Base-by-base conservation (phyloP, 2,329 filamentous ascomycete genomes). In the Alternaria conjuncta region DNA sequence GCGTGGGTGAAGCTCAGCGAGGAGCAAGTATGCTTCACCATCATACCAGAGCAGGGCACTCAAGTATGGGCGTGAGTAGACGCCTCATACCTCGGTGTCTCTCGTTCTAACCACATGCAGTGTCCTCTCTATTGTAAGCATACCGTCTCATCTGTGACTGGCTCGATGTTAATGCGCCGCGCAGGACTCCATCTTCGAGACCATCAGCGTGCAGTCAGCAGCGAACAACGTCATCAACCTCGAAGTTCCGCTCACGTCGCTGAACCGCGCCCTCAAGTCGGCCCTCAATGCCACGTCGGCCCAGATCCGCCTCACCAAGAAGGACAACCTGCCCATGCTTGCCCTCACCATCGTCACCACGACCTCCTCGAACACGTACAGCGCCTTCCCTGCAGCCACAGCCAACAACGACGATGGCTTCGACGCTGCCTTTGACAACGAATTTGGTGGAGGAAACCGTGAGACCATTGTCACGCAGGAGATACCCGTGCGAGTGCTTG, bases 391-490 rank as follows among this genome's bases (percentile, higher is more conserved):
- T 18, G 76, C 79, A 2, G 55, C 70, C 8, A 60, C 66, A 8
- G 61, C 68, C 10, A 70, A 67, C 59, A 72, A 72, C 56, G 69
- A 75, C 15, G 72, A 77, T 47, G 72, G 63, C n/a, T 72, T 70
- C 47, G 73, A 75, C 44, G 62, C 71, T 9, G 56, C 70, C 6
- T 70, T 76, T 60, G 67, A 76, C 62, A 65, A 72, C 45, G 55
- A 71, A 1, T 69, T 74, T 23, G 71, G 70, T 18, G 69, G 87
- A 77, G 70, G 85, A 46, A 92, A 95, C 74, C 90, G 93, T 71
- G 94, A 97, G 79, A 97, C 96, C 66, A 87, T 96, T 71, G 92
- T 99, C 74, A 97, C 94, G 1, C 96, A 99, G 77, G 94, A 98
- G 80, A 92, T 99, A 43, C 96, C 96, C n/a, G 91, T 98, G 46